A percentile compares a stretch with the other conserved stretches of the same genome.
Conservation (phyloP, 768 basidiomycete species). For the Xanthoconium stramineum region DNA sequence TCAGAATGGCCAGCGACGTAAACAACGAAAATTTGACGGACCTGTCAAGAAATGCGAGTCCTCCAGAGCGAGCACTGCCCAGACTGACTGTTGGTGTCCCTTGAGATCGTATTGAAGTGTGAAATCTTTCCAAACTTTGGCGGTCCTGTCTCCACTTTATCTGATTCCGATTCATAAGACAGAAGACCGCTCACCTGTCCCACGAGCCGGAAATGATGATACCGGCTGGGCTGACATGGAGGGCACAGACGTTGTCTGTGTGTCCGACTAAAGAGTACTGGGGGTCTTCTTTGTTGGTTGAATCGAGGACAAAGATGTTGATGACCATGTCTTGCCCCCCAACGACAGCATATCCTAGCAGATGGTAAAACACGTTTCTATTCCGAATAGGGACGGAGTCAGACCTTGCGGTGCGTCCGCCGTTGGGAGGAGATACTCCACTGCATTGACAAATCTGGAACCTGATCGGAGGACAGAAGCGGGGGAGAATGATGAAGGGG, state of each 20-base stretch:
- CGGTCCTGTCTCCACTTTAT: slow-evolving; percentile 58
- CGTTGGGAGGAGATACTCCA: slow-evolving; percentile 72
- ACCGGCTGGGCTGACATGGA: slow-evolving; percentile 68
- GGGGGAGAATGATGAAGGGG: slow-evolving; percentile 51
- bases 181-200: slow-evolving; percentile 70
- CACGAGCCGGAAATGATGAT: slow-evolving; percentile 92
- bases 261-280: slow-evolving; percentile 85
- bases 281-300: slow-evolving; percentile 62
- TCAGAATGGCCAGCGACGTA: slow-evolving; percentile 3
- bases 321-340: slow-evolving; percentile 89
- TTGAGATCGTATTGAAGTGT: slow-evolving; percentile 67
- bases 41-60: slow-evolving; percentile 81
- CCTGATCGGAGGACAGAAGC: slow-evolving; percentile 58
- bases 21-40: slow-evolving; percentile 29
- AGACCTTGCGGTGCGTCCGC: slow-evolving; percentile 68
- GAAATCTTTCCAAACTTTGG: slow-evolving; percentile 90
- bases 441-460: slow-evolving; percentile 75
- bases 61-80: slow-evolving; percentile 83
- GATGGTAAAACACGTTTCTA: slow-evolving; percentile 2
- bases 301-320: slow-evolving; percentile 72
- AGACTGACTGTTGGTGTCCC: slow-evolving; percentile 89
- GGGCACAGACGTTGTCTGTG: slow-evolving; percentile 83
- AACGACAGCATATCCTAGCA: slow-evolving; percentile 75
- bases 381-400: slow-evolving; percentile 9
- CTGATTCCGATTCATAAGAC: neutral